Evolutionary conservation across 2,329 filamentous ascomycete genomes (phyloP), one percentile per base, ranked within the genome.

Genomic region (Cercospora sesami): DNA sequence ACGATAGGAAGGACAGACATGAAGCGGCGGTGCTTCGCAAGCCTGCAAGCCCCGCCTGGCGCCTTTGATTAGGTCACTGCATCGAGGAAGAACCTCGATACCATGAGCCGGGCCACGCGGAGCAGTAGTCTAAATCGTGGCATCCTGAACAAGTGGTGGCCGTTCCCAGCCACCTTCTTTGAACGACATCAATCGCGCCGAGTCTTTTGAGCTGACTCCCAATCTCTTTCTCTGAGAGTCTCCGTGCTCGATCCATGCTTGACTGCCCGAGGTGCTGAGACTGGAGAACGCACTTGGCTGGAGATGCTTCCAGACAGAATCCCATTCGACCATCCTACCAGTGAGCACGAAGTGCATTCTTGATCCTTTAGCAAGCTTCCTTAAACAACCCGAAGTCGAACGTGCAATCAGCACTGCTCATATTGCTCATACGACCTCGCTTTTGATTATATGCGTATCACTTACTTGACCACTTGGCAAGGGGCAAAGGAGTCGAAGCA

Each of bases 1-100:
- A n/a, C 61, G 61, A 63, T 63, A 57, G 61, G 61, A 63, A 63
- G 31, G 61, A 57, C 26, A 28, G 61, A 63, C 61, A 63, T 21
- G 21, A 61, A 26, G 26, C 23, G 14, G 12, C 14, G 18, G 21
- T 26, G 45, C 45, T 51, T 51, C 21, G 18, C 9, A 6, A 4
- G 10, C 10, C 45, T 14, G 18, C 18, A 23, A 21, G 21, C 45
- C 45, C 45, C 45, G 45, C 45, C 18, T 23, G 21, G 21, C 26
- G 18, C 9, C 21, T 23, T 51, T 51, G 45, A 51, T 51, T 23
- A 51, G 45, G 18, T 51, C 45, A 18, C 45, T 23, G 42, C 42
- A 48, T 48, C 18, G 8, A 48, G 42, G 42, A 23, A 2, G 18
- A 26, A 51, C 8, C 45, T 51, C 18, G 21, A 23, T 3, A 14